phyloP scores from a whole-genome alignment of 371 early-diverging fungal genomes.

The Saksenaea oblongispora region DNA sequence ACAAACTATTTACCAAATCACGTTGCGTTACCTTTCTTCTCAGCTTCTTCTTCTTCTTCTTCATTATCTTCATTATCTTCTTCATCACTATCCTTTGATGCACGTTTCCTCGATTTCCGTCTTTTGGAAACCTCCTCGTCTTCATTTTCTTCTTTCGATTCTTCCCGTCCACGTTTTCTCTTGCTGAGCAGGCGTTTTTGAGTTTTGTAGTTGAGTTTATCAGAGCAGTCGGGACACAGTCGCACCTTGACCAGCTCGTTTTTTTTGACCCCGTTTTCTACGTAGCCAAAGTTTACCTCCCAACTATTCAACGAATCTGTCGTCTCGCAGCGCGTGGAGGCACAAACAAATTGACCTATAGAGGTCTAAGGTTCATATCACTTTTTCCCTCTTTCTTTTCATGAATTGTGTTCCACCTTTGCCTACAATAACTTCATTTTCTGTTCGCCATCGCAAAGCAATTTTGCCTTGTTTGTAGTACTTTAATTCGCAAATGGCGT shows the following conservation, averaged over 20 bases:
- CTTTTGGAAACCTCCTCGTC: conserved; percentile 7
- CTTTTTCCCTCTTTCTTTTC: too few species aligned
- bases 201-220: conserved; percentile 42
- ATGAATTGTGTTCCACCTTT: conserved; percentile 57
- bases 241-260: conserved; percentile 84
- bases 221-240: conserved; percentile 70
- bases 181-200: conserved; percentile 26
- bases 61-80: too few species aligned
- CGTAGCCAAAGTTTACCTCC: conserved; percentile 87
- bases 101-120: not conserved
- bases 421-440: conserved; percentile 74
- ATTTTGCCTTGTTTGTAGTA: conserved; percentile 77
- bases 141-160: too few species aligned
- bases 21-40: not conserved
- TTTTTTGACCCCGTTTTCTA: conserved; percentile 69
- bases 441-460: conserved; percentile 84
- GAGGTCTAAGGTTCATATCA: not conserved
- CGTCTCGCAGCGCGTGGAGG: conserved; percentile 57
- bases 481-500: conserved; percentile 75
- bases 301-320: conserved; percentile 62
- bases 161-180: not conserved
- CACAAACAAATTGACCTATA: conserved; percentile 77
- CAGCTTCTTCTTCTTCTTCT: conserved; percentile 9
- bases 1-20: not conserved
- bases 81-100: too few species aligned